Percentiles rank a stretch among this genome's conserved stretches.
Conservation (phyloP, 805 yeast genomes). For the Suhomyces pyralidae region DNA sequence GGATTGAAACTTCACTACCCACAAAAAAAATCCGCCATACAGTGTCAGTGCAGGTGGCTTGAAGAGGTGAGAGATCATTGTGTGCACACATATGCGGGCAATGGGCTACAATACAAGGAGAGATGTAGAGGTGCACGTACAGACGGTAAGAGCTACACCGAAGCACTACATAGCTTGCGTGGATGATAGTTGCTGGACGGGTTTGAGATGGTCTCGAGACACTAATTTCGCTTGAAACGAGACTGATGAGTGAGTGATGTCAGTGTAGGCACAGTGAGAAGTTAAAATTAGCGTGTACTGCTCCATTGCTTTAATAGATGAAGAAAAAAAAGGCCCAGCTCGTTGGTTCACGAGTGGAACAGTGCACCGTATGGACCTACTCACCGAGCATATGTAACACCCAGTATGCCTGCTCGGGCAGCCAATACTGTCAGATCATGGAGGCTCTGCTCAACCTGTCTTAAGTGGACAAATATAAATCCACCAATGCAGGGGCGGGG, state of each 20-base stretch:
- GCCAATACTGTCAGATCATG: not conserved
- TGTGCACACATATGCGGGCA: not conserved
- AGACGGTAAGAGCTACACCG: not conserved
- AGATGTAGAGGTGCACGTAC: not conserved
- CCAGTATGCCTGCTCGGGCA: not conserved
- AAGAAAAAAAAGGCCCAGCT: not conserved
- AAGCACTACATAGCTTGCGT: not conserved
- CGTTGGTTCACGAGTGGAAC: not conserved
- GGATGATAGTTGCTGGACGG: not conserved
- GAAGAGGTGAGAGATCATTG: not conserved
- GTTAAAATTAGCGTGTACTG: not conserved
- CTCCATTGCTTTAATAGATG: not conserved
- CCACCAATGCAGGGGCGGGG: not conserved
- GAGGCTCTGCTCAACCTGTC: not conserved
- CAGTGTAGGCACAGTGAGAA: not conserved
- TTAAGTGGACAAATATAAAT: not conserved
- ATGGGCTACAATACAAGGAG: not conserved
- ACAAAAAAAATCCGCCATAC: conserved; percentile 1
- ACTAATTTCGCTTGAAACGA: not conserved
- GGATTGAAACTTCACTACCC: conserved; percentile 2
- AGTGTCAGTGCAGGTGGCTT: not conserved
- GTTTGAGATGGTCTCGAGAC: not conserved
- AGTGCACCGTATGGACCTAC: not conserved
- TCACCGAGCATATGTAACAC: no score
- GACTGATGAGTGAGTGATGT: not conserved